These are phyloP conservation scores for Fusarium caatingaense DNA, from an alignment of 2,329 filamentous ascomycete genomes.

Conservation along the genomic window DNA sequence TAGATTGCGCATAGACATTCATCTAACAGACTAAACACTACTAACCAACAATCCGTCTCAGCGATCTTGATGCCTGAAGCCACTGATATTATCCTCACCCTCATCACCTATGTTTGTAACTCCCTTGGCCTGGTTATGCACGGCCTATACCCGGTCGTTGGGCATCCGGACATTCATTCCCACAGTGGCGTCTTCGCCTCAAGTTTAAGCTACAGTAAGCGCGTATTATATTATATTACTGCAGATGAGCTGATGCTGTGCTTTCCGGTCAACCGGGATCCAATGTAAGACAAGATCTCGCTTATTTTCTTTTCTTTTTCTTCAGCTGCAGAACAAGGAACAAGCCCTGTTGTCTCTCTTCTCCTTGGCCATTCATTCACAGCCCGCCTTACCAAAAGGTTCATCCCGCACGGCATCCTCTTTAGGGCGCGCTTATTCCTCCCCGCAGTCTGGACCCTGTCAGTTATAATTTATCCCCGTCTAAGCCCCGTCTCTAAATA, in stretches of 20 bases:
- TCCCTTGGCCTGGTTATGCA: neutral
- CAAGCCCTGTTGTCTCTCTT: slow-evolving; percentile 11
- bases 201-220: slow-evolving; percentile 15
- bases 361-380: slow-evolving; percentile 11
- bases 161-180: neutral
- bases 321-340: slow-evolving; percentile 1
- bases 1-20: neutral
- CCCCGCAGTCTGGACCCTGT: slow-evolving; percentile 26
- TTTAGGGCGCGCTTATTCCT: slow-evolving; percentile 27
- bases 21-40: neutral
- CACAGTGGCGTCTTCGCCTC: slow-evolving; percentile 17
- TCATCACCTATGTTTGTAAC: neutral
- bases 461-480: slow-evolving; percentile 5
- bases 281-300: slow-evolving; percentile 21
- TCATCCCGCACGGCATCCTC: slow-evolving; percentile 22
- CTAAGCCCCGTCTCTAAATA: slow-evolving; percentile 13
- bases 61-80: neutral
- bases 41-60: slow-evolving; percentile 3
- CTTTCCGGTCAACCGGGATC: slow-evolving; percentile 5
- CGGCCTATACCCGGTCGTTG: neutral
- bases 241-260: neutral
- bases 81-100: neutral
- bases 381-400: slow-evolving; percentile 15
- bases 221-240: neutral
- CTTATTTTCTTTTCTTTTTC: neutral